Base-by-base conservation (phyloP, 257 asterid genomes). In the Nyctanthes arbortristis region DNA sequence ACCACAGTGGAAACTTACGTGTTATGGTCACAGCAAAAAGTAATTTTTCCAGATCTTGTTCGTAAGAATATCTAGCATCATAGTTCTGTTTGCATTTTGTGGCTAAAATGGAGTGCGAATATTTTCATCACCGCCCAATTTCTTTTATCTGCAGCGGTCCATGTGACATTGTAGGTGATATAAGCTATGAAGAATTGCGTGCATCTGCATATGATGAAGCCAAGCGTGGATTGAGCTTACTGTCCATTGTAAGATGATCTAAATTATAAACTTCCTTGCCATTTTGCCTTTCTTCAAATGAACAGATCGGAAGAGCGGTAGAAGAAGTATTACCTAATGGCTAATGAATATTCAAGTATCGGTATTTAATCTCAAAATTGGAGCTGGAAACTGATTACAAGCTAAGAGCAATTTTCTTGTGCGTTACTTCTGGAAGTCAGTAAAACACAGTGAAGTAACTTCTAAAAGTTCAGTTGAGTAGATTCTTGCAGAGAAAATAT, bases 141-240 rank as follows among this genome's bases (percentile, higher is more conserved):
- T n/a, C 20, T 47, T 59, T 72, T 49, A 64, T 77, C 55, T 72
- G 77, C 91, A 91, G 99, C n/a, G 90, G 93, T 68, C 93, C 96
- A 34, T 93, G 99, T 77, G 99, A 94, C 75, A 73, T 87, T 69
- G 76, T 64, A 30, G 97, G 99, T 62, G 99, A 94, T 79, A 71
- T 82, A 78, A 91, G 96, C 79, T 88, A 61, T 27, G 99, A 94
- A 73, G 97, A 94, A 82, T 71, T 94, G 88, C 95, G 96, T 68
- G 88, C 89, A 65, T 75, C 78, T 37, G 97, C 99, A 77, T 91
- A 94, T 65, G 93, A 89, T 31, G 97, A 94, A 59, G 92, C 92
- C 36, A 87, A 79, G 75, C 81, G 73, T 39, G 97, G 97, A 54
- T 70, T 79, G 78, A 80, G 73, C 88, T 66, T 93, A 67, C 89